These are phyloP conservation scores for Puccinia polysora DNA, from an alignment of 1,284 basidiomycete species.

Conservation along the genomic window DNA sequence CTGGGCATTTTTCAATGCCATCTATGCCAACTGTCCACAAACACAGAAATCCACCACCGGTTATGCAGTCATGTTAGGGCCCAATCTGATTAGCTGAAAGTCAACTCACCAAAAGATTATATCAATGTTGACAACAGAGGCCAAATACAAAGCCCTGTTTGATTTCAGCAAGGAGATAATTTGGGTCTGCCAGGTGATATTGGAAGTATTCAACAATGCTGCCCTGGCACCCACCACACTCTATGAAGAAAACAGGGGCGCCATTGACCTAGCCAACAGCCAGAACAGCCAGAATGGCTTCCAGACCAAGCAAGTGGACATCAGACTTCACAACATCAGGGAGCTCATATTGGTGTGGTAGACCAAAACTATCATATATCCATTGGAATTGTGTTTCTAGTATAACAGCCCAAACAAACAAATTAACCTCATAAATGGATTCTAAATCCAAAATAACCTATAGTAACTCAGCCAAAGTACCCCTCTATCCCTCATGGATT, in stretches of 20 bases:
- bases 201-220: not conserved
- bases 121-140: not conserved
- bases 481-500: too few species aligned
- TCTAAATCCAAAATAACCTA: too few species aligned
- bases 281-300: not conserved
- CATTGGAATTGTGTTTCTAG: too few species aligned
- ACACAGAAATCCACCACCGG: not conserved
- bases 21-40: not conserved
- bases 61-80: not conserved
- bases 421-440: too few species aligned
- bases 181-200: not conserved
- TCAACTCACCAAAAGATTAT: not conserved
- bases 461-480: too few species aligned
- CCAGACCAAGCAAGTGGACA: not conserved
- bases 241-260: not conserved
- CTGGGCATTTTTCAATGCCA: not conserved
- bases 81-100: not conserved
- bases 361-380: too few species aligned
- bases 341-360: too few species aligned
- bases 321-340: not conserved
- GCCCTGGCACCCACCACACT: not conserved
- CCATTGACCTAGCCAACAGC: not conserved
- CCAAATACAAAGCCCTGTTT: not conserved
- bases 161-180: not conserved
- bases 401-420: too few species aligned